A percentile compares a stretch with the other conserved stretches of the same genome.
These are phyloP conservation scores for Saksenaea oblongispora DNA, from an alignment of 371 early-diverging fungal genomes.

Conservation along the genomic window DNA sequence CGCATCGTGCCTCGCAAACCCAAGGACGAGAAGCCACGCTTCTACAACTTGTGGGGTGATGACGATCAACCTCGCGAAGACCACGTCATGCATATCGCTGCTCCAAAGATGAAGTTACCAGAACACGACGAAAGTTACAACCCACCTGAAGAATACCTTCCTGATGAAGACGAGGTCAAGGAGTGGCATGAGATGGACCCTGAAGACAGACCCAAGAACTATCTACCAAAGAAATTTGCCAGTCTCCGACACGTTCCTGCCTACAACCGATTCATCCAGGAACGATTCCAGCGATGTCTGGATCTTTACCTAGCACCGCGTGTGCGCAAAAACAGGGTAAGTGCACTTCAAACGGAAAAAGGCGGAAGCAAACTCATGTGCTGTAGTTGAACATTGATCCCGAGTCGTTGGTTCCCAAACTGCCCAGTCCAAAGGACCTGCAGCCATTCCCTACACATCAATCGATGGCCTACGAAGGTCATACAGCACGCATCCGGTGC, in stretches of 20 bases:
- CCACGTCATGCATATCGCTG: conserved; percentile 82
- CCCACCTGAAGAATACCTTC: conserved; percentile 96
- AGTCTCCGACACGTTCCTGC: conserved; percentile 87
- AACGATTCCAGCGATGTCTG: conserved; percentile 94
- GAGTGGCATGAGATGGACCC: conserved; percentile 79
- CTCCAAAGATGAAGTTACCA: conserved; percentile 90
- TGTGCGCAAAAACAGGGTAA: conserved; percentile 76
- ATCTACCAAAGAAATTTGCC: conserved; percentile 81
- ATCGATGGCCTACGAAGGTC: conserved; percentile 81
- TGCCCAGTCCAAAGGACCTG: conserved; percentile 95
- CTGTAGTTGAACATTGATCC: conserved; percentile 82
- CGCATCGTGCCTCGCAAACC: conserved; percentile 74
- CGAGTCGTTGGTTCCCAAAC: conserved; percentile 90
- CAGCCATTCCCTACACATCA: conserved; percentile 91
- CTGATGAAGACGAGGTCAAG: conserved; percentile 76
- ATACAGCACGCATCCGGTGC: conserved; percentile 77
- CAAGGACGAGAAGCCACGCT: conserved; percentile 63
- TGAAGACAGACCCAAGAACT: conserved; percentile 81
- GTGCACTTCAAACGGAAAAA: not conserved
- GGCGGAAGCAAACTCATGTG: not conserved
- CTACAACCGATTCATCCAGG: conserved; percentile 85
- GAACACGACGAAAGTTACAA: conserved; percentile 95
- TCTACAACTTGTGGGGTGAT: conserved; percentile 88
- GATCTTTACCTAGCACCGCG: conserved; percentile 97
- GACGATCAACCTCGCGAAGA: conserved; percentile 64